Evolutionary conservation across 2,329 filamentous ascomycete genomes (phyloP).

Genomic region (Verticillium tricorpus): DNA sequence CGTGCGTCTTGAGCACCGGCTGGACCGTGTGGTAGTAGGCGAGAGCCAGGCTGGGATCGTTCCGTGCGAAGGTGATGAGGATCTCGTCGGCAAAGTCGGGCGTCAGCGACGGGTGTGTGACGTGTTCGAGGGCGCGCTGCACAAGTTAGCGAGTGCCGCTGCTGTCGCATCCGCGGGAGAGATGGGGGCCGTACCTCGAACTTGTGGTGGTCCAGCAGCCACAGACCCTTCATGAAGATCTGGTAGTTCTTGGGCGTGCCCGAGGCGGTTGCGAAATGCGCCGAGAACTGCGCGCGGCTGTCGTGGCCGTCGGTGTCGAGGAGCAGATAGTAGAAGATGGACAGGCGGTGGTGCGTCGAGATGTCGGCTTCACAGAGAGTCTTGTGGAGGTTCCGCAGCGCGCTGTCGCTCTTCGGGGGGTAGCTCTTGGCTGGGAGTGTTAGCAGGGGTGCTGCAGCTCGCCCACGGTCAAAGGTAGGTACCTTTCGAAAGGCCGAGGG

Average conservation of each 20-base stretch:
- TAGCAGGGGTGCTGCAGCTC: too few species aligned
- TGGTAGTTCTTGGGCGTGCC: slow-evolving; percentile 72
- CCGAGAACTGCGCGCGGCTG: slow-evolving; percentile 45
- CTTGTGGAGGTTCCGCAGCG: slow-evolving; percentile 65
- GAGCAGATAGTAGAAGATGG: slow-evolving; percentile 78
- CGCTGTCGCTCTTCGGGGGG: slow-evolving; percentile 65
- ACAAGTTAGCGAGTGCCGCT: neutral
- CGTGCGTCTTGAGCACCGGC: slow-evolving; percentile 62
- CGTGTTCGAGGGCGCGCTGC: slow-evolving; percentile 65
- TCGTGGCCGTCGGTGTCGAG: slow-evolving; percentile 63
- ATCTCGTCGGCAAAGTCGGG: slow-evolving; percentile 84
- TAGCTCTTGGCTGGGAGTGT: slow-evolving; percentile 54
- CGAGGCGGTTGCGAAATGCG: slow-evolving; percentile 54
- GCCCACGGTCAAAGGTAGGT: slow-evolving; percentile 11
- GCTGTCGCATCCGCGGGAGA: neutral
- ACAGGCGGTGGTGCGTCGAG: slow-evolving; percentile 73
- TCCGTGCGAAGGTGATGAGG: slow-evolving; percentile 60
- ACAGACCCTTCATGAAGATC: slow-evolving; percentile 77
- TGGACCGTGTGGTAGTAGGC: slow-evolving; percentile 76
- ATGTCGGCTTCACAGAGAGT: slow-evolving; percentile 62
- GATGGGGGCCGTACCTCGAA: slow-evolving; percentile 48
- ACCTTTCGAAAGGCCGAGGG: slow-evolving; percentile 68
- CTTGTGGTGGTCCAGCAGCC: slow-evolving; percentile 70
- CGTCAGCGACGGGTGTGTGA: slow-evolving; percentile 74
- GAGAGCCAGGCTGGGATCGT: slow-evolving; percentile 62